Percentiles rank a stretch among this genome's conserved stretches.
Conservation (phyloP, 352 stramenopile species). For the Phytophthora lateralis region DNA sequence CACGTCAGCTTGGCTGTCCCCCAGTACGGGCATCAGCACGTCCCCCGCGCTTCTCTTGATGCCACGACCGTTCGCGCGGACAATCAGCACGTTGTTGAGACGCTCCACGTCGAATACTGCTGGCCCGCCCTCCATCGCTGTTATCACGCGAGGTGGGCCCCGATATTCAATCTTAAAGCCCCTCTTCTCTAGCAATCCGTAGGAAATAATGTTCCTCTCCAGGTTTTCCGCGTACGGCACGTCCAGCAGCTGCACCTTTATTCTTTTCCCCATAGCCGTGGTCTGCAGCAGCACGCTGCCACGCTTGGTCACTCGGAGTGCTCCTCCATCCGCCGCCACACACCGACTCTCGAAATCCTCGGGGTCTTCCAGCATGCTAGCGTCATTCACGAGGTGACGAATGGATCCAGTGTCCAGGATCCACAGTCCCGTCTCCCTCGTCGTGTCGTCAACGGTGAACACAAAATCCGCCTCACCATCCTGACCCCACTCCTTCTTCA, state of each 20-base stretch:
- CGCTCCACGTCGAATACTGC: constrained; percentile 9
- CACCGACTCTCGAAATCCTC: constrained; percentile 15
- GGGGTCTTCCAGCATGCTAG: constrained; percentile 4
- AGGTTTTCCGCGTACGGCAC: constrained; percentile 14
- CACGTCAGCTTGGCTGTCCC: constrained; percentile 10
- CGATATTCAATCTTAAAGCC: constrained; percentile 12
- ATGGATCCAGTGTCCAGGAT: constrained; percentile 19
- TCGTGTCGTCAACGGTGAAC: background rate
- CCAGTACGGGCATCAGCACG: constrained; percentile 17
- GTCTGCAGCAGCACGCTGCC: constrained; percentile 12
- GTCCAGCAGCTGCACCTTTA: constrained; percentile 10
- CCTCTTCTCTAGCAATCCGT: constrained; percentile 24
- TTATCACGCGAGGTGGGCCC: background rate
- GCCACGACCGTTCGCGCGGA: background rate
- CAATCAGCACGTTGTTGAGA: constrained; percentile 13
- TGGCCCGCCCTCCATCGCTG: background rate
- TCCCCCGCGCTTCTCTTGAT: background rate
- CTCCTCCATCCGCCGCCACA: constrained; percentile 3
- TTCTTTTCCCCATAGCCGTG: constrained; percentile 5
- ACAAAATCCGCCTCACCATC: constrained; percentile 1
- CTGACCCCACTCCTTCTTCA: background rate
- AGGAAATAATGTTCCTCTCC: constrained; percentile 29
- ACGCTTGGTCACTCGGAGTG: constrained; percentile 5
- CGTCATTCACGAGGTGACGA: constrained; percentile 21
- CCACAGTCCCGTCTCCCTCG: constrained; percentile 2